Percentiles rank a stretch among this genome's conserved stretches.
Conservation (phyloP, 768 basidiomycete species). For the Melanogaster broomeanus region DNA sequence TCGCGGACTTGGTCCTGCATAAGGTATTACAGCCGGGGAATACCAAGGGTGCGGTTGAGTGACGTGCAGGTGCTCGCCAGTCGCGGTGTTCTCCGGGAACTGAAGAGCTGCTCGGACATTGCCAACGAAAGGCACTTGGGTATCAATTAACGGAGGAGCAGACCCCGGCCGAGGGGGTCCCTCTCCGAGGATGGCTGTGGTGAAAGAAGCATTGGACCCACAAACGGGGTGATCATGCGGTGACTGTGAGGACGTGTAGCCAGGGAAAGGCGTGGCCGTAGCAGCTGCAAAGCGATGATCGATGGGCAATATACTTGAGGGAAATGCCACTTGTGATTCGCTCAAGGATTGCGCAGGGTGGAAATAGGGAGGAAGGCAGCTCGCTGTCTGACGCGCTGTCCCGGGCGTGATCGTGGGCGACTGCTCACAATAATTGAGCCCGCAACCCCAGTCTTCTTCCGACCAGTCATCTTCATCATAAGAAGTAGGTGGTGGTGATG, state of each 20-base stretch:
- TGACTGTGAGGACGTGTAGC: constrained; percentile 32
- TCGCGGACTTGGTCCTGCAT: constrained; percentile 31
- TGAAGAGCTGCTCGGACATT: constrained; percentile 25
- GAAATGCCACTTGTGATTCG: constrained; percentile 16
- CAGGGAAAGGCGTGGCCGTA: constrained; percentile 30
- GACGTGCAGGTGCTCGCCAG: constrained; percentile 11
- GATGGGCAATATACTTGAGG: constrained; percentile 18
- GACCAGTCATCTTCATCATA: constrained; percentile 25
- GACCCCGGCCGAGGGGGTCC: constrained; percentile 29
- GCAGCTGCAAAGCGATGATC: constrained; percentile 24
- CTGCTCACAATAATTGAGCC: constrained; percentile 15
- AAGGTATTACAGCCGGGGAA: constrained; percentile 13
- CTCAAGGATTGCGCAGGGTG: constrained; percentile 18
- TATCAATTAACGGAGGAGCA: constrained; percentile 31
- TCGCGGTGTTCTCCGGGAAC: constrained; percentile 12
- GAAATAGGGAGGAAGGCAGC: constrained; percentile 15
- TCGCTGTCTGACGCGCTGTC: constrained; percentile 9
- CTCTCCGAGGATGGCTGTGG: constrained; percentile 23
- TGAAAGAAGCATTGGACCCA: constrained; percentile 22
- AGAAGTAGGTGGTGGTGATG: constrained; percentile 22
- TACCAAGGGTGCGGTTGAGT: constrained; percentile 22
- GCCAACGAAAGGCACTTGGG: constrained; percentile 27
- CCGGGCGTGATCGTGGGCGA: constrained; percentile 15
- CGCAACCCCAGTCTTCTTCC: constrained; percentile 14
- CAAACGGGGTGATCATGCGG: constrained; percentile 29